A percentile compares a stretch with the other conserved stretches of the same genome.
Conservation (phyloP, 1,284 basidiomycete genomes). For the Rhodotorula sp. region DNA sequence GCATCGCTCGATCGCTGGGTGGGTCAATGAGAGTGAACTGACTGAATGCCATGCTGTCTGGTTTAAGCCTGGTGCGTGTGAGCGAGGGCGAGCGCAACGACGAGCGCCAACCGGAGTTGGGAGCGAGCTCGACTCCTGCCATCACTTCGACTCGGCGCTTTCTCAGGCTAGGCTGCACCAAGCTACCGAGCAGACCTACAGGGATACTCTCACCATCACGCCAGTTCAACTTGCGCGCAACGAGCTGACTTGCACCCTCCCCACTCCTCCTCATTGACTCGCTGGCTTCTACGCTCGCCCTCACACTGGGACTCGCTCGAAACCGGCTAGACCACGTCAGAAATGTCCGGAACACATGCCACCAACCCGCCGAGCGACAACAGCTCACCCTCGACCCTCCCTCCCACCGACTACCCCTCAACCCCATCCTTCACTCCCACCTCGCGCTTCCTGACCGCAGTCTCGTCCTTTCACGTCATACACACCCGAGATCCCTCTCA, state of each 20-base stretch:
- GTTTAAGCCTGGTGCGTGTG: background rate
- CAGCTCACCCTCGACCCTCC: background rate
- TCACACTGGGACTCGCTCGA: background rate
- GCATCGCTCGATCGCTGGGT: background rate
- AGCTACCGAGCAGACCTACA: no score
- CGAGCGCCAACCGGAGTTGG: no score
- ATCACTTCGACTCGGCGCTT: background rate
- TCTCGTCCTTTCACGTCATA: slow-evolving; percentile 7
- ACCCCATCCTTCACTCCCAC: slow-evolving; percentile 6
- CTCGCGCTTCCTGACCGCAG: slow-evolving; percentile 11
- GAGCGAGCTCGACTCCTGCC: background rate
- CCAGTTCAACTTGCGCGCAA: no score
- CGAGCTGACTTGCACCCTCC: background rate
- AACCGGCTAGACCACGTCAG: no score
- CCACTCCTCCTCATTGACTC: background rate
- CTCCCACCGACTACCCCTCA: background rate
- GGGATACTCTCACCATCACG: no score
- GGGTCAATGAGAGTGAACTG: background rate
- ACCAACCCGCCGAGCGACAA: background rate
- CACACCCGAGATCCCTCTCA: slow-evolving; percentile 9
- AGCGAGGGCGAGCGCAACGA: background rate
- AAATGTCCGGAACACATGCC: no score
- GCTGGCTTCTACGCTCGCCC: background rate
- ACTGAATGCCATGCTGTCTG: slow-evolving; percentile 20
- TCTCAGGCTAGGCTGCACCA: no score